These are phyloP conservation scores for Arthrobotrys iridis DNA, from an alignment of 2,329 filamentous ascomycete genomes.

Conservation along the genomic window DNA sequence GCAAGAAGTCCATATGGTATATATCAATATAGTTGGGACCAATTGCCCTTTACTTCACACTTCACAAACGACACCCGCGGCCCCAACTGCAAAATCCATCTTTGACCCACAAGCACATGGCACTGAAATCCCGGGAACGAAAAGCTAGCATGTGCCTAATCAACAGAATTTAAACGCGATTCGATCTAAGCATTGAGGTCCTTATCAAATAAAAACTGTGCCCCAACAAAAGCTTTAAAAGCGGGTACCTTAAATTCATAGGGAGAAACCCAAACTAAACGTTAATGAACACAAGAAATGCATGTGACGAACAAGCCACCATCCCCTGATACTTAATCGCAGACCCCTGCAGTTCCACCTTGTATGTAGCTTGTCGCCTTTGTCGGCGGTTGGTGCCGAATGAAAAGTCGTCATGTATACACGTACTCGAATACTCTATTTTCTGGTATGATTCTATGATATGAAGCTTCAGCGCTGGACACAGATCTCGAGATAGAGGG, in stretches of 20 bases:
- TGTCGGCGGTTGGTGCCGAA: not conserved
- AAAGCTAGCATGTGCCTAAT: conserved; percentile 31
- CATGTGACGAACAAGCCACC: conserved; percentile 11
- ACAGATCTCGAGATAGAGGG: too few relatives aligned
- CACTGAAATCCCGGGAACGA: not conserved
- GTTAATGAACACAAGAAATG: not conserved
- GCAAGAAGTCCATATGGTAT: not conserved
- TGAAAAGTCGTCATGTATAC: too few relatives aligned
- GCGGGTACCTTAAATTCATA: conserved; percentile 7
- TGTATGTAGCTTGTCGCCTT: not conserved
- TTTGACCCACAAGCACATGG: conserved; percentile 4
- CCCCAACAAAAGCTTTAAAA: conserved; percentile 50
- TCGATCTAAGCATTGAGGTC: not conserved
- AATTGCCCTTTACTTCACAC: not conserved
- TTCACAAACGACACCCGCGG: not conserved
- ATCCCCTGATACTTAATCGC: not conserved
- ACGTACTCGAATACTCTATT: too few relatives aligned
- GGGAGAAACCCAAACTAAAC: not conserved
- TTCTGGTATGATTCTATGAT: too few relatives aligned
- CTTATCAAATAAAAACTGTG: not conserved
- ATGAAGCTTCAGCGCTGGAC: too few relatives aligned
- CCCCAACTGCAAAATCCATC: conserved; percentile 11
- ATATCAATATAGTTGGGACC: not conserved
- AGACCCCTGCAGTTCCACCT: not conserved
- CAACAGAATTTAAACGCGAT: conserved; percentile 20